Evolutionary conservation across 2,329 filamentous ascomycete genomes (phyloP).

Genomic region (Diaporthe australafricana): DNA sequence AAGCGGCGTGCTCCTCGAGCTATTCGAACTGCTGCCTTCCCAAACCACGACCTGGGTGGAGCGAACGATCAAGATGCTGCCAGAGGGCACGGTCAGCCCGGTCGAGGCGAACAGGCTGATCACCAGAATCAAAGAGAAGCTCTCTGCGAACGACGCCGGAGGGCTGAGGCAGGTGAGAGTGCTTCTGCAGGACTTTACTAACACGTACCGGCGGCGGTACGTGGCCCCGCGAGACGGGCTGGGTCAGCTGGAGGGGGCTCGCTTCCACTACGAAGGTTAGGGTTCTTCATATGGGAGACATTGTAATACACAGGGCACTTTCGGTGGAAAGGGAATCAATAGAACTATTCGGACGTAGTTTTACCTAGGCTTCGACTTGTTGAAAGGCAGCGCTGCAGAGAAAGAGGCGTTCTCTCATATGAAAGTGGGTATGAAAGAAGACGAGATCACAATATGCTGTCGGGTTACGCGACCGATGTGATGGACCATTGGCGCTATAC

Average conservation of each 20-base stretch:
- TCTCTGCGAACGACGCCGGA: constrained; percentile 71
- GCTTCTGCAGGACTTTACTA: constrained; percentile 95
- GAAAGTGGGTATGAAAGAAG: not conserved
- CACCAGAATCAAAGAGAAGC: constrained; percentile 81
- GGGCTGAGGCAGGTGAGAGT: constrained; percentile 81
- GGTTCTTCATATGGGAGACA: not conserved
- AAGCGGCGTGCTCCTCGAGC: constrained; percentile 87
- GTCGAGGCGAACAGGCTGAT: constrained; percentile 85
- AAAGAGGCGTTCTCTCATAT: not conserved
- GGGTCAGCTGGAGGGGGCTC: constrained; percentile 85
- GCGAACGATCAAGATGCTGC: constrained; percentile 84
- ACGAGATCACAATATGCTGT: not conserved
- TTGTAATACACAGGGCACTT: not conserved
- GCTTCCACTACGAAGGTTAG: constrained; percentile 82
- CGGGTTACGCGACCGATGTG: not conserved
- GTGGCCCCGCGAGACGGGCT: constrained; percentile 94
- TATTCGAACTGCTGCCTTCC: constrained; percentile 88
- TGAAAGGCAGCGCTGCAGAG: not conserved
- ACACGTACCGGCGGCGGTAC: constrained; percentile 91
- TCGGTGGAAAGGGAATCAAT: not conserved
- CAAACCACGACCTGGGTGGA: constrained; percentile 87
- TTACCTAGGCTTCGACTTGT: not conserved
- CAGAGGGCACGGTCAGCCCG: constrained; percentile 82
- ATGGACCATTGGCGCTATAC: not conserved
- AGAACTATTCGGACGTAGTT: constrained; percentile 1